Percentiles rank a stretch among this genome's conserved stretches.
Evolutionary conservation across 2,329 filamentous ascomycete genomes (phyloP).

Genomic region (Sphaerostilbella broomeana): DNA sequence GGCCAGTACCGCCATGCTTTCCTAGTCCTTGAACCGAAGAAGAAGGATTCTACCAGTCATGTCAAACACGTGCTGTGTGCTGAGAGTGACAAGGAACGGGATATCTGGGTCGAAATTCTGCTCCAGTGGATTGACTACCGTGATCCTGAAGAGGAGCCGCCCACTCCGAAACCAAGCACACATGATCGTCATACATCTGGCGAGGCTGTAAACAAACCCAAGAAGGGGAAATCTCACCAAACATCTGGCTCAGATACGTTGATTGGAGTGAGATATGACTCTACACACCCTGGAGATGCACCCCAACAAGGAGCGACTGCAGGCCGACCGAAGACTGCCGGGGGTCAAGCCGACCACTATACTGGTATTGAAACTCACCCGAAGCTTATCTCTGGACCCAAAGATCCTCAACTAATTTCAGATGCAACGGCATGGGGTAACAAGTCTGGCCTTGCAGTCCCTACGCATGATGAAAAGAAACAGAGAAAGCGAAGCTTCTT

Average conservation of each 20-base stretch:
- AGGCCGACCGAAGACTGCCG: constrained; percentile 30
- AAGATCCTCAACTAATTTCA: constrained; percentile 76
- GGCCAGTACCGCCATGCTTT: constrained; percentile 97
- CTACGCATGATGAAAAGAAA: constrained; percentile 66
- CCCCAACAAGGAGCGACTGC: constrained; percentile 36
- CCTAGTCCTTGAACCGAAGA: constrained; percentile 88
- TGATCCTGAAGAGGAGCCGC: constrained; percentile 47
- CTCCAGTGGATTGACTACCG: constrained; percentile 80
- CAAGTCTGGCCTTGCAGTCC: constrained; percentile 49
- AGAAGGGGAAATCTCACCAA: constrained; percentile 30
- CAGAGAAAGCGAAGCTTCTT: constrained; percentile 73
- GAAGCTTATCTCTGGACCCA: constrained; percentile 72
- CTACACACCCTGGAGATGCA: constrained; percentile 45
- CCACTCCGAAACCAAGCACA: constrained; percentile 22
- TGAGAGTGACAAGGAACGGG: constrained; percentile 86
- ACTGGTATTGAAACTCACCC: constrained; percentile 30
- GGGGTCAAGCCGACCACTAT: constrained; percentile 28
- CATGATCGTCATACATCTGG: constrained; percentile 37
- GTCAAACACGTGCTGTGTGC: constrained; percentile 94
- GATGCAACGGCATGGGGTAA: constrained; percentile 83
- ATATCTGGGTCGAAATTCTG: constrained; percentile 87
- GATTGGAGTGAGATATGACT: constrained; percentile 54
- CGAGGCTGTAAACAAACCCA: constrained; percentile 21
- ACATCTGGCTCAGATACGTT: constrained; percentile 40
- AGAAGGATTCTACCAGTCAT: constrained; percentile 81